Base-by-base conservation (phyloP, 2,329 filamentous ascomycete species). In the Dactylellina haptotyla region DNA sequence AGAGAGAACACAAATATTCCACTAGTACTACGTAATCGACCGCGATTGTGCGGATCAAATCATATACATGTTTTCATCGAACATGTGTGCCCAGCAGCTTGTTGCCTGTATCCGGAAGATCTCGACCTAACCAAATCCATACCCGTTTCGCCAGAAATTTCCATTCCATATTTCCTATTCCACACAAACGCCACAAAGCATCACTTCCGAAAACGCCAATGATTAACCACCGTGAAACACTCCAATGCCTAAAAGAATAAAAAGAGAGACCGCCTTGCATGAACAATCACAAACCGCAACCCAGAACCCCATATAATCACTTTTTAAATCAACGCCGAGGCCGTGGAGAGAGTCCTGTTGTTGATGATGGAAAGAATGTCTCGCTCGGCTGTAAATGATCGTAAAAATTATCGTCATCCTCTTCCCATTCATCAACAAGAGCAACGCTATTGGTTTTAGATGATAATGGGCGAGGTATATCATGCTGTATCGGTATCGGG, bases 341-440 rank as follows among this genome's bases (percentile, higher is more conserved):
- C 3, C 69, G 45, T n/a, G 69, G 69, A 26, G 69, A 61, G 43
- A 73, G 23, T 4, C 51, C 59, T 20, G 61, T 62, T 1, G 64
- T 73, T 30, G 69, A 46, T 23, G 61, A 66, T 9, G 69, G 69
- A 48, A 73, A 73, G 46, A 73, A 73, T 9, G 69, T 61, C 12
- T 73, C 69, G 30, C 69, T 73, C 3, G 69, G 69, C 16, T 73
- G 69, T 45, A 73, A 61, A 62, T 73, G 61, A 53, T 73, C 69
- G 34, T 73, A 73, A 39, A 73, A 73, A 26, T 73, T 73, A 37
- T 73, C 69, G n/a, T 73, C 69, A 20, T 73, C 69, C 16, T 73
- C 69, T 20, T 73, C 69, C 34, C 30, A 58, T 39, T 73, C 69
- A 28, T 73, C 69, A 2, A 73, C 61, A 23, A 73, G 61, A 2